A percentile compares a stretch with the other conserved stretches of the same genome.
Conservation (phyloP, 495 filamentous ascomycete species). For the Pseudomonodictys pantanalensis region DNA sequence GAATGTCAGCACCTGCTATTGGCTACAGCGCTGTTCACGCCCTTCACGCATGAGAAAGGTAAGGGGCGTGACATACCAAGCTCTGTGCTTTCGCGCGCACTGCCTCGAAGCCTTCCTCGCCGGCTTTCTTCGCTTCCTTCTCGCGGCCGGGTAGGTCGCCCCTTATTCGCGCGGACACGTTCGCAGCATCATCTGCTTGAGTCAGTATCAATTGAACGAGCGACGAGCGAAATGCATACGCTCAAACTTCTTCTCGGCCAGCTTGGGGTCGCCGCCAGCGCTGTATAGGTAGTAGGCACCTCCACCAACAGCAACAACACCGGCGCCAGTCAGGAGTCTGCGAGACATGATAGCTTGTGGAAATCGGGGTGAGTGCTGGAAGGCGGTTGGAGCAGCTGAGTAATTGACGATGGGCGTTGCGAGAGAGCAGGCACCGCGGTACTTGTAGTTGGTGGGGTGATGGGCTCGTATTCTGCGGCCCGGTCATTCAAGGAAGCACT, state of each 20-base stretch:
- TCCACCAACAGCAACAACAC: conserved; percentile 61
- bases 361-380: background rate
- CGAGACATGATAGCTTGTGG: conserved; percentile 25
- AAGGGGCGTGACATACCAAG: conserved; percentile 43
- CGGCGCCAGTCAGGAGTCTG: conserved; percentile 35
- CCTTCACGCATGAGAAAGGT: background rate
- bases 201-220: conserved; percentile 22
- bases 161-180: conserved; percentile 63
- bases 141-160: conserved; percentile 54
- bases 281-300: conserved; percentile 89
- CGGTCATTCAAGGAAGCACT: background rate
- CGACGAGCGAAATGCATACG: conserved; percentile 49
- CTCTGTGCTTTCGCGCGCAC: conserved; percentile 39
- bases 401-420: background rate
- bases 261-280: conserved; percentile 77
- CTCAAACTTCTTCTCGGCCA: conserved; percentile 77
- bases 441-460: conserved; percentile 12
- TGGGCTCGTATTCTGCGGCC: background rate
- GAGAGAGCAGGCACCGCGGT: conserved; percentile 5
- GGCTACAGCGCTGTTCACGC: background rate
- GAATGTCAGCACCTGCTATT: conserved; percentile 1
- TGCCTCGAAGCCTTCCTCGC: conserved; percentile 53
- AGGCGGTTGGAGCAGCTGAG: conserved; percentile 37
- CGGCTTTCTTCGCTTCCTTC: conserved; percentile 52
- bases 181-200: conserved; percentile 58